phyloP scores from a whole-genome alignment of 345 rosid species.

The Eucalyptus polybractea region DNA sequence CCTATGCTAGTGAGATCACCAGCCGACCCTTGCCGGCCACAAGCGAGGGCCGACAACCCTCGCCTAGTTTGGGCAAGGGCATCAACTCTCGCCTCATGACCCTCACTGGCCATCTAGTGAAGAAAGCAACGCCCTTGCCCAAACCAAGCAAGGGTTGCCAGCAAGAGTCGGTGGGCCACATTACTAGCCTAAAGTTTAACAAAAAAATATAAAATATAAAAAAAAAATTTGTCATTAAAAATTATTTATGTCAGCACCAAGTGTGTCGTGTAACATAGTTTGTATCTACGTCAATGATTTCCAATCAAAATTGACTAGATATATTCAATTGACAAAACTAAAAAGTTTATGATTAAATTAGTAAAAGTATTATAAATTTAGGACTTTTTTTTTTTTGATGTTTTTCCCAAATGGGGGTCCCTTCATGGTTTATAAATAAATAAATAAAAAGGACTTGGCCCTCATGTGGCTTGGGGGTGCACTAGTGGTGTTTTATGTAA shows the following conservation, averaged over 20 bases:
- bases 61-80: too few relatives aligned
- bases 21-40: fast-evolving
- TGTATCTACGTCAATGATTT: fast-evolving
- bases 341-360: fast-evolving
- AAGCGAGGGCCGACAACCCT: too few relatives aligned
- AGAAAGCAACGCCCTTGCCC: too few relatives aligned
- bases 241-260: fast-evolving
- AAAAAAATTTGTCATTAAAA: too few relatives aligned
- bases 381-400: too few relatives aligned
- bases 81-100: too few relatives aligned
- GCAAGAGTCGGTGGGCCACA: fast-evolving
- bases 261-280: fast-evolving
- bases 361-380: too few relatives aligned
- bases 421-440: background rate
- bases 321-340: fast-evolving
- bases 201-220: fast-evolving
- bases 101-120: too few relatives aligned
- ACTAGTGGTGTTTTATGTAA: background rate
- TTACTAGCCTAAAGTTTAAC: too few relatives aligned
- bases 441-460: background rate
- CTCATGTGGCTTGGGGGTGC: background rate
- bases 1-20: too few relatives aligned
- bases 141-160: fast-evolving
- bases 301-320: fast-evolving
- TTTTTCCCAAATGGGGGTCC: background rate